Evolutionary conservation across 495 filamentous ascomycete genomes (phyloP), one percentile per base, ranked within the genome.

Genomic region (Apiosordaria backusii): DNA sequence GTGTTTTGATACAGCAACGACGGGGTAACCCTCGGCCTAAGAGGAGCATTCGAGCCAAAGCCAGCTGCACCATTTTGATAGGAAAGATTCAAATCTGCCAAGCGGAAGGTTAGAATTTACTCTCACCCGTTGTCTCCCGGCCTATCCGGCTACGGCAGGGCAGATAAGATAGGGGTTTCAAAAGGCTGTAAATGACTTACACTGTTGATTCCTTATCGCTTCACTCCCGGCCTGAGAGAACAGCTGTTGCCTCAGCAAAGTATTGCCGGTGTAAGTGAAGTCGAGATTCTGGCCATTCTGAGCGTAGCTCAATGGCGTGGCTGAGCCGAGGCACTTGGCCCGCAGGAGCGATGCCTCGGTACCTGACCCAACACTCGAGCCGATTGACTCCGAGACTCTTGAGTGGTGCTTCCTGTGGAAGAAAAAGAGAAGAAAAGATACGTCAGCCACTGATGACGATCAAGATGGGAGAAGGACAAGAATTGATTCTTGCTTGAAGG

Each of bases 401-500:
- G 35, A 45, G 35, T 45, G 35, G 16, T 45, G 35, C 35, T 45
- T 45, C 10, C 35, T 45, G 35, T 45, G 10, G 10, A 13, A 45
- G 35, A 45, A 13, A 45, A 45, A 45, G 35, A 13, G 35, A 45
- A 45, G 35, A 45, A 45, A 10, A 45, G 35, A 45, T 45, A 13
- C 35, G 35, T 45, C 35, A 45, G 35, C 35, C 35, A 45, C 35
- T 45, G 35, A 45, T 45, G 35, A 45, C 35, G 35, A 45, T 45
- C 35, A 45, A 45, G 35, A 59, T 23, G 19, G 53, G 53, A 57
- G 53, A 57, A 45, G 35, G 35, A 45, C 35, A 45, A 18, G 35
- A 45, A 45, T 13, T 10, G 35, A 13, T 13, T 45, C 35, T 45
- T 57, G 52, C 60, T 26, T 23, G 13, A 60, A 85, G 88, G 84